phyloP scores from a whole-genome alignment of 2,329 filamentous ascomycete genomes.

The Cladorrhinum sp. region DNA sequence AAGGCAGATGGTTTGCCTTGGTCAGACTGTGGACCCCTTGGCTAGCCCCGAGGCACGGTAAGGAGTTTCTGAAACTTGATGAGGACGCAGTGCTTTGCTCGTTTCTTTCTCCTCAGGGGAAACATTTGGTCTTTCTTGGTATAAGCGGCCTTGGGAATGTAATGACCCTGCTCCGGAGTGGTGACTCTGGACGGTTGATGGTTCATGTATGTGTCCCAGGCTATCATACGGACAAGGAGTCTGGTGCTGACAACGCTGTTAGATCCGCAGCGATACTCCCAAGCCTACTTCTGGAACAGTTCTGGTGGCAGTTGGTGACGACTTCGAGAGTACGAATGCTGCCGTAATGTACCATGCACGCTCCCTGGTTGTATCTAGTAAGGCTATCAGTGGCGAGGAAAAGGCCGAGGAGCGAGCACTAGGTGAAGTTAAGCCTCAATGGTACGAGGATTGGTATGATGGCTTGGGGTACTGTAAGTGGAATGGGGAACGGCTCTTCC shows the following conservation, averaged over 20 bases:
- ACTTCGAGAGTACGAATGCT: slow-evolving; percentile 72
- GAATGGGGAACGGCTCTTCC: background rate
- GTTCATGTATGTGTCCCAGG: slow-evolving; percentile 51
- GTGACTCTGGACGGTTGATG: slow-evolving; percentile 61
- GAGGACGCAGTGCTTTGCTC: slow-evolving; percentile 77
- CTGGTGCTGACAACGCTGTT: background rate
- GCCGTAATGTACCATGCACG: slow-evolving; percentile 88
- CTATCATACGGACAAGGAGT: background rate
- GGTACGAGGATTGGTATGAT: slow-evolving; percentile 88
- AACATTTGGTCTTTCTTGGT: slow-evolving; percentile 73
- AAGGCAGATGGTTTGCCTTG: slow-evolving; percentile 70
- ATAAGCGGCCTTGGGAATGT: slow-evolving; percentile 72
- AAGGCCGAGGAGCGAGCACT: slow-evolving; percentile 46
- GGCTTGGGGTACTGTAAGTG: slow-evolving; percentile 81
- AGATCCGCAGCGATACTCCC: slow-evolving; percentile 65
- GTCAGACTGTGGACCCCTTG: slow-evolving; percentile 79
- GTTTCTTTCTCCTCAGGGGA: slow-evolving; percentile 69
- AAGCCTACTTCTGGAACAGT: slow-evolving; percentile 56
- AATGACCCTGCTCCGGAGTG: slow-evolving; percentile 65
- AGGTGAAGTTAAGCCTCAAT: slow-evolving; percentile 55
- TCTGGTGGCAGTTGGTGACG: slow-evolving; percentile 66
- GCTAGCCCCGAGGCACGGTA: slow-evolving; percentile 85
- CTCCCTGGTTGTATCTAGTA: slow-evolving; percentile 51
- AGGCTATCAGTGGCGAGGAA: slow-evolving; percentile 41
- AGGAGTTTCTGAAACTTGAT: slow-evolving; percentile 61